Base-by-base conservation (phyloP, 148 eudicot genomes). In the Chenopodium quinoa region DNA sequence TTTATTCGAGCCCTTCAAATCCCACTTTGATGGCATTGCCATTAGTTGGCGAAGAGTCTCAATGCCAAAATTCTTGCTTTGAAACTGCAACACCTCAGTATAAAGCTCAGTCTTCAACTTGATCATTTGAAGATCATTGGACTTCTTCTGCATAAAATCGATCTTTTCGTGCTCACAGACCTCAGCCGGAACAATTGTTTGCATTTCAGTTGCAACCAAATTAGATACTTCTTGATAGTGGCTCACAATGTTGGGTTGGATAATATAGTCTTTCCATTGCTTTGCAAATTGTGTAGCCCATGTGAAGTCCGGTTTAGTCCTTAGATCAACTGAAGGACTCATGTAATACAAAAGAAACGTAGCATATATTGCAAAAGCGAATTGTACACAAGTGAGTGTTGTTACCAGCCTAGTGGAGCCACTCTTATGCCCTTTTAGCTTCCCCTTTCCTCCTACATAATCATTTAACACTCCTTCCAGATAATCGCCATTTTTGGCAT, bases 1-100 rank as follows among this genome's bases (percentile, higher is more conserved):
- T 47, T 14, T 84, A 13, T 69, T 79, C 73, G 88, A 89, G 22
- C 86, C 89, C 22, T 83, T 88, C 70, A 87, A 66, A 82, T 88
- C 93, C 95, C 95, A 96, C 78, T 88, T 91, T n/a, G 99, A 96
- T 58, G 89, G 91, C 99, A 96, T 90, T 37, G 85, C 77, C 94
- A 96, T 89, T 3, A 96, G 86, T 80, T 93, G 87, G 19, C 87
- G 8, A 4, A 96, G 86, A 4, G 94, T 89, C 85, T 96, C 99
- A 0, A 89, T 83, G 1, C 90, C 93, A 16, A 81, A 14, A 9
- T 56, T 86, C 78, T 86, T 92, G 75, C 85, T 83, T 56, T 96
- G 99, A 81, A 92, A 93, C 27, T 80, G 73, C 46, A 85, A 81
- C 0, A 96, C 87, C 69, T 96, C 93, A 10, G 90, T 87, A 60